phyloP scores from a whole-genome alignment of 1,139 yeast genomes.

The Kodamaea sp. region DNA sequence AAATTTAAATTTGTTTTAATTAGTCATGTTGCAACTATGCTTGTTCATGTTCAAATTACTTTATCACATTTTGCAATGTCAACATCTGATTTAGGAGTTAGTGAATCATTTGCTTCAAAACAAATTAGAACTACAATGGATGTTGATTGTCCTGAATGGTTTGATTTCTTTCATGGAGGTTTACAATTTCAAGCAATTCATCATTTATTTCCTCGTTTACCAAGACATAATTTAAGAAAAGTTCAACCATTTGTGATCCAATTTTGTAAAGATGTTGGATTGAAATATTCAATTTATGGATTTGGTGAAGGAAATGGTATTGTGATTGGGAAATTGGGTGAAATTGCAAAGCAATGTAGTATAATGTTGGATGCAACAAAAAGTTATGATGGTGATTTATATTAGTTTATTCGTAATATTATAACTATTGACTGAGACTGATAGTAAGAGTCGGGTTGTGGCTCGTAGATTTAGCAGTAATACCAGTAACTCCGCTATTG shows the following conservation, averaged over 20 bases:
- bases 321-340: slow-evolving; percentile 66
- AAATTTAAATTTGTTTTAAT: slow-evolving; percentile 61
- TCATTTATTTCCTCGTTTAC: slow-evolving; percentile 84
- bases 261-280: slow-evolving; percentile 75
- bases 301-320: slow-evolving; percentile 72
- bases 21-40: slow-evolving; percentile 79
- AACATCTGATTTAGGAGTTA: slow-evolving; percentile 76
- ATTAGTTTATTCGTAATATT: slow-evolving; percentile 8
- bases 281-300: slow-evolving; percentile 80
- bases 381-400: slow-evolving; percentile 28
- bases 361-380: slow-evolving; percentile 68
- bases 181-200: slow-evolving; percentile 89
- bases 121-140: slow-evolving; percentile 93
- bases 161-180: slow-evolving; percentile 89
- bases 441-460: too few species aligned
- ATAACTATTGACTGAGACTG: too few species aligned
- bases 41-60: slow-evolving; percentile 89
- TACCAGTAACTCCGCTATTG: too few species aligned
- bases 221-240: slow-evolving; percentile 77
- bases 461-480: too few species aligned
- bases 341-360: slow-evolving; percentile 74
- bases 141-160: slow-evolving; percentile 90
- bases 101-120: slow-evolving; percentile 77
- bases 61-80: slow-evolving; percentile 93
- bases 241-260: slow-evolving; percentile 70